Evolutionary conservation across 805 yeast genomes (phyloP), one percentile per base, ranked within the genome.

Genomic region (Kluyveromyces nonfermentans): DNA sequence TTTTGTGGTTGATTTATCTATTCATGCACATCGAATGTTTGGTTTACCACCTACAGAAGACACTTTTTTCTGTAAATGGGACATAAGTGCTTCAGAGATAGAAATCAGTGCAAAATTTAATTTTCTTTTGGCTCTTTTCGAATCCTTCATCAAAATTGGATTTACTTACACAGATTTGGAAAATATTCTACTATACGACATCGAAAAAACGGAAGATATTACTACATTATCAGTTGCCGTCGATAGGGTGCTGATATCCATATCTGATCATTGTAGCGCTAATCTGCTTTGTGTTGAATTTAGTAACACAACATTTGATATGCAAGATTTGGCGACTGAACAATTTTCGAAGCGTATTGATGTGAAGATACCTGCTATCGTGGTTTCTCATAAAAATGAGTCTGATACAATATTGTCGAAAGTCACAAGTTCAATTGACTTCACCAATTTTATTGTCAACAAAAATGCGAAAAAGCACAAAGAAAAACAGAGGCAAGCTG

Each of bases 41-140:
- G 98, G 98, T 0, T 59, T 87, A 2, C 96, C 96, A 0, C 97
- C 97, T 0, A 68, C 71, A 7, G 95, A 86, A 57, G 87, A 90
- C 1, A 86, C 97, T 0, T 93, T 85, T 57, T 78, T 76, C 50
- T 88, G 96, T 55, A 81, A 85, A 47, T 93, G 98, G 98, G 89
- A 83, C 46, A 77, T 93, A 51, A 76, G 74, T 21, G 57, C 82
- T 1, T 95, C 89, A 8, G 68, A 67, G 4, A 64, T 88, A 4
- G 45, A 52, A 1, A 62, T 85, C 10, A 72, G 77, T 44, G 74
- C 85, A 1, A 64, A 71, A 8, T 67, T 79, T 0, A 45, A 53
- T 4, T 71, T 77, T 45, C 19, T 79, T 8, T 64, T 67, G 32
- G 71, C 73, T 1, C 54, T 83, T 10, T 49, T 52, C 0, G 52